phyloP scores from a whole-genome alignment of 192 early-diverging fungal genomes.

The Obelidium mucronatum region DNA sequence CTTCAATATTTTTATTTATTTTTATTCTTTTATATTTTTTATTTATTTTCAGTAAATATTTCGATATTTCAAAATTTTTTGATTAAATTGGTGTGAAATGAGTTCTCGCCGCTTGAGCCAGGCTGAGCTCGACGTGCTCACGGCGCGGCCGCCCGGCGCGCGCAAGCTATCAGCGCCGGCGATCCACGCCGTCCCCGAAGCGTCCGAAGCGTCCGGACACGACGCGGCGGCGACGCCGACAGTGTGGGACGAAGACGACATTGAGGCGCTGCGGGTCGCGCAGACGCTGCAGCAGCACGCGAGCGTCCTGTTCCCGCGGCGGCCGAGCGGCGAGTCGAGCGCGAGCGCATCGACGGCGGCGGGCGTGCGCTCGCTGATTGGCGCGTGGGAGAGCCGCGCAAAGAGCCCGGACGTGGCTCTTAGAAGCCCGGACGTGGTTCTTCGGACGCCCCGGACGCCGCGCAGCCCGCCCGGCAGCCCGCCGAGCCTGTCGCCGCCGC shows the following conservation, averaged over 20 bases:
- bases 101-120: background rate
- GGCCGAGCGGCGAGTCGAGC: background rate
- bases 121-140: background rate
- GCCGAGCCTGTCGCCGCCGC: too few relatives aligned
- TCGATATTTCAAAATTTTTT: too few relatives aligned
- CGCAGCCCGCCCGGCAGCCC: too few relatives aligned
- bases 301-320: conserved; percentile 21
- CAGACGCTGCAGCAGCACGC: conserved; percentile 7
- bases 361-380: background rate
- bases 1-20: too few relatives aligned
- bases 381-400: conserved; percentile 3
- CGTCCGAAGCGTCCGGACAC: too few relatives aligned
- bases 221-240: background rate
- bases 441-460: too few relatives aligned
- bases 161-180: background rate
- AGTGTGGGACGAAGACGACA: conserved; percentile 27
- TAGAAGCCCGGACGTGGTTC: background rate
- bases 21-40: too few relatives aligned
- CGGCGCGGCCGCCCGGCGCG: background rate
- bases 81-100: background rate
- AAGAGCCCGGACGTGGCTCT: background rate
- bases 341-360: background rate
- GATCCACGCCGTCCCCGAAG: background rate
- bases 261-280: conserved; percentile 15
- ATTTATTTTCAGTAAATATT: too few relatives aligned